Conservation (phyloP, 2,329 filamentous ascomycete species). For the Dothistroma pini region DNA sequence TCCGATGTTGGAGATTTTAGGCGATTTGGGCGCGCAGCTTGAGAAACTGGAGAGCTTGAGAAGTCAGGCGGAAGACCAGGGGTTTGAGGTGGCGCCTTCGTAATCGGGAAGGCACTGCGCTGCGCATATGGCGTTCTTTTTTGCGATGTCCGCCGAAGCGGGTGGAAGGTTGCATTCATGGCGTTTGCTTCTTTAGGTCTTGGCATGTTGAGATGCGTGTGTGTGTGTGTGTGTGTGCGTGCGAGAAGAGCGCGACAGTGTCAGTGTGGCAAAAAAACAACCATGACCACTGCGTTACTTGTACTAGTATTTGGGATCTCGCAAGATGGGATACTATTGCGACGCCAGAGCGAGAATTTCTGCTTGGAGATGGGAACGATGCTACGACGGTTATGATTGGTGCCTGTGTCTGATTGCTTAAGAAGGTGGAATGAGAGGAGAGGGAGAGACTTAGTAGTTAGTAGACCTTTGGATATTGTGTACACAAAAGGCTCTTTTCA, state of each 20-base stretch:
- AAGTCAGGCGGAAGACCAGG: constrained; percentile 7
- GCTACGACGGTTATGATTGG: constrained; percentile 3
- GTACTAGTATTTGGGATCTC: background rate
- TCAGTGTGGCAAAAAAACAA: background rate
- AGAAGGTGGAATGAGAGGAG: background rate
- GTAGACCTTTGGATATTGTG: background rate
- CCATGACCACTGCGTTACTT: background rate
- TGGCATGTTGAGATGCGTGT: background rate
- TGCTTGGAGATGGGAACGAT: background rate
- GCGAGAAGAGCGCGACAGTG: background rate
- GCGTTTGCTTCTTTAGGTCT: background rate
- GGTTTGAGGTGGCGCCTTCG: constrained; percentile 6
- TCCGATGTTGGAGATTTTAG: constrained; percentile 71
- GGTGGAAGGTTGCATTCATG: background rate
- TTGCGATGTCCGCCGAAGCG: background rate
- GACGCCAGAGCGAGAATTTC: background rate
- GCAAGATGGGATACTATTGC: background rate
- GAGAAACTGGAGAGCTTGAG: constrained; percentile 54
- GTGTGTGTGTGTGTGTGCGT: no score
- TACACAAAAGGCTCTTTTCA: background rate
- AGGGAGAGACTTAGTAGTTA: background rate
- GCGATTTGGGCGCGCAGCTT: constrained; percentile 58
- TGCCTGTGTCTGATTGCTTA: background rate
- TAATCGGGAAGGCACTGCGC: background rate
- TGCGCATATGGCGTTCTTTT: no score